Percentiles rank a stretch among this genome's conserved stretches.
Evolutionary conservation across 192 early-diverging fungal species (phyloP).

Genomic region (Podila minutissima): DNA sequence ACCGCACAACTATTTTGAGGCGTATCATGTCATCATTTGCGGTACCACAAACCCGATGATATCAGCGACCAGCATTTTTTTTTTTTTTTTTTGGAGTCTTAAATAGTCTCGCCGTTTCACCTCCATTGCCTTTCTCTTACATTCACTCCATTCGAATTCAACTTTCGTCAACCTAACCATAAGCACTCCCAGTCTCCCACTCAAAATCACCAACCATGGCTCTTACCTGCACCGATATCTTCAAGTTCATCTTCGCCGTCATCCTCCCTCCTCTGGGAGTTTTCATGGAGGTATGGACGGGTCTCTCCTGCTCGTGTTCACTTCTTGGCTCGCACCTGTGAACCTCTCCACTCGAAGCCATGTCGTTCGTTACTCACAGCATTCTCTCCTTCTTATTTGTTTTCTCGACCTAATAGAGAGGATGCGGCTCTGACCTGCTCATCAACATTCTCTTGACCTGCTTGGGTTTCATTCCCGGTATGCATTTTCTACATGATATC

Average conservation of each 20-base stretch:
- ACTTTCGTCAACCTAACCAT: not conserved
- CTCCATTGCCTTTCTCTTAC: not conserved
- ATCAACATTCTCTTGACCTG: slow-evolving; percentile 78
- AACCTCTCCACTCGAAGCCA: not conserved
- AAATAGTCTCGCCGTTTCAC: not conserved
- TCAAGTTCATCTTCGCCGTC: slow-evolving; percentile 60
- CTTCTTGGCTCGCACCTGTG: not conserved
- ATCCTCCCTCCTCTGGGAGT: slow-evolving; percentile 63
- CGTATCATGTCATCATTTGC: no score
- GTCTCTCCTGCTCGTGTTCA: not conserved
- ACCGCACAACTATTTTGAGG: no score
- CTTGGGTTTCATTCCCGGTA: slow-evolving; percentile 75
- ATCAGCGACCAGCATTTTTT: not conserved
- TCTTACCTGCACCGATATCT: slow-evolving; percentile 57
- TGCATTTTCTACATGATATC: not conserved
- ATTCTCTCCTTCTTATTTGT: not conserved
- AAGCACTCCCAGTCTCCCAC: slow-evolving; percentile 4
- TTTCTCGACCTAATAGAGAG: slow-evolving; percentile 41
- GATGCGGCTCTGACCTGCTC: slow-evolving; percentile 62
- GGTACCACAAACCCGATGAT: no score
- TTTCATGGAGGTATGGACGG: slow-evolving; percentile 45
- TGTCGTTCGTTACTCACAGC: not conserved
- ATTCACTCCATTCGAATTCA: not conserved
- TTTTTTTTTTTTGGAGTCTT: not conserved
- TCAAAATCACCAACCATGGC: slow-evolving; percentile 45